Percentiles rank a stretch among this genome's conserved stretches.
Conservation (phyloP, 345 rosid species). For the Toxicodendron radicans region DNA sequence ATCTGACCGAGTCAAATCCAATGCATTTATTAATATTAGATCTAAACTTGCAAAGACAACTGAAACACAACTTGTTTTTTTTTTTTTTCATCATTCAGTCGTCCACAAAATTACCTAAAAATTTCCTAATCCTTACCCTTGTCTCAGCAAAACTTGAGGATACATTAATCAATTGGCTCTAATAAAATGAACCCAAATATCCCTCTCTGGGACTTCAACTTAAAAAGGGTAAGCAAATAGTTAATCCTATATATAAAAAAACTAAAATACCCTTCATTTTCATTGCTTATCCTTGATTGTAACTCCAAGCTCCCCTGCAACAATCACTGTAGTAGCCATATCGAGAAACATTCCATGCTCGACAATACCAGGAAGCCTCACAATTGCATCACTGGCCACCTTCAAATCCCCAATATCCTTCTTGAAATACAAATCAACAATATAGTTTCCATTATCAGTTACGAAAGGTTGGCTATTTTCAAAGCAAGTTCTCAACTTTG, state of each 20-base stretch:
- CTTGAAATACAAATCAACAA: slow-evolving; percentile 72
- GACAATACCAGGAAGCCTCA: slow-evolving; percentile 82
- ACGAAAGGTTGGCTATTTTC: slow-evolving; percentile 45
- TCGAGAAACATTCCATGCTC: slow-evolving; percentile 96
- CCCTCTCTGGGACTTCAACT: background rate
- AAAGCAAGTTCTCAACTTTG: slow-evolving; percentile 44
- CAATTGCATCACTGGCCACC: slow-evolving; percentile 64
- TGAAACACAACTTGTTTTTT: background rate
- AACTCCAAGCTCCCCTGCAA: slow-evolving; percentile 85
- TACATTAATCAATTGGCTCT: background rate
- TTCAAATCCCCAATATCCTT: slow-evolving; percentile 78
- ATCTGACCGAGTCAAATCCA: slow-evolving; percentile 15
- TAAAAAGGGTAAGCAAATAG: background rate
- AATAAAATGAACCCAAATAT: background rate
- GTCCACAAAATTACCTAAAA: background rate
- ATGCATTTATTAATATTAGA: slow-evolving; percentile 5
- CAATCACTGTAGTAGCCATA: slow-evolving; percentile 90
- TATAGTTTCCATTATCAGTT: slow-evolving; percentile 82
- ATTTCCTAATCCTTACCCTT: background rate
- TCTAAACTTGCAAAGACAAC: slow-evolving; percentile 12
- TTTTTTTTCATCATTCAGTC: slow-evolving; percentile 9
- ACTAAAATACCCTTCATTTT: background rate
- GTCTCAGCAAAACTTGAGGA: slow-evolving; percentile 4
- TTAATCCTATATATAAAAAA: background rate
- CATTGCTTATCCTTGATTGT: slow-evolving; percentile 51